These are phyloP conservation scores for Malassezia sympodialis DNA, from an alignment of 1,284 basidiomycete species.

Conservation along the genomic window DNA sequence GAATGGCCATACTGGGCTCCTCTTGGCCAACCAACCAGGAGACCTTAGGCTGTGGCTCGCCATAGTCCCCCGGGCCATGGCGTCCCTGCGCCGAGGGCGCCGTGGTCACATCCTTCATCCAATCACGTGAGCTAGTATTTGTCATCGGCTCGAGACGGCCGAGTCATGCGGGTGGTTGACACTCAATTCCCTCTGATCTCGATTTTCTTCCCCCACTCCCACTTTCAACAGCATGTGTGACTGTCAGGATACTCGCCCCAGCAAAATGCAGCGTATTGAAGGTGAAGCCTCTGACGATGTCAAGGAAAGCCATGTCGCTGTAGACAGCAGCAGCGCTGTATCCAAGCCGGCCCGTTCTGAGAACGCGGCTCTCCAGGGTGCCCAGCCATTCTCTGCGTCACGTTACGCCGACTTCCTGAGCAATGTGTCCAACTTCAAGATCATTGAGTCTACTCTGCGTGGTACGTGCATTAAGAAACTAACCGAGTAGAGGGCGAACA, in stretches of 20 bases:
- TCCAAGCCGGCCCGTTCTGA: neutral
- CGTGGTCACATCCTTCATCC: neutral
- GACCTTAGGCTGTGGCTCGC: neutral
- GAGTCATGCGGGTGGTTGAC: neutral
- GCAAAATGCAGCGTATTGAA: conserved; percentile 30
- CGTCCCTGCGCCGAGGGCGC: neutral
- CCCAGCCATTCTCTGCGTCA: conserved; percentile 29
- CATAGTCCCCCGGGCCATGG: neutral
- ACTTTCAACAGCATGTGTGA: conserved; percentile 26
- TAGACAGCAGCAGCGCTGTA: conserved; percentile 24
- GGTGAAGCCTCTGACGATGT: conserved; percentile 25
- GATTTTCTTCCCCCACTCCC: neutral
- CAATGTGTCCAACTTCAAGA: conserved; percentile 53
- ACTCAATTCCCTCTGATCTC: neutral
- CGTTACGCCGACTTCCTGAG: conserved; percentile 42
- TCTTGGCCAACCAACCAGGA: no score
- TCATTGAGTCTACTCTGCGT: conserved; percentile 91
- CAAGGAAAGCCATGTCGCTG: conserved; percentile 34
- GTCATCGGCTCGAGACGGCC: neutral
- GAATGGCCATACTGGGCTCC: no score
- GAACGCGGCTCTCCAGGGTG: conserved; percentile 20
- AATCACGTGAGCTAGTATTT: neutral
- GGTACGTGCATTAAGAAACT: neutral
- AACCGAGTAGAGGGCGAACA: conserved; percentile 68
- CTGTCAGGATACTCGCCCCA: conserved; percentile 21